Conservation (phyloP, 1,284 basidiomycete species). For the Xerocomus nothofagi region DNA sequence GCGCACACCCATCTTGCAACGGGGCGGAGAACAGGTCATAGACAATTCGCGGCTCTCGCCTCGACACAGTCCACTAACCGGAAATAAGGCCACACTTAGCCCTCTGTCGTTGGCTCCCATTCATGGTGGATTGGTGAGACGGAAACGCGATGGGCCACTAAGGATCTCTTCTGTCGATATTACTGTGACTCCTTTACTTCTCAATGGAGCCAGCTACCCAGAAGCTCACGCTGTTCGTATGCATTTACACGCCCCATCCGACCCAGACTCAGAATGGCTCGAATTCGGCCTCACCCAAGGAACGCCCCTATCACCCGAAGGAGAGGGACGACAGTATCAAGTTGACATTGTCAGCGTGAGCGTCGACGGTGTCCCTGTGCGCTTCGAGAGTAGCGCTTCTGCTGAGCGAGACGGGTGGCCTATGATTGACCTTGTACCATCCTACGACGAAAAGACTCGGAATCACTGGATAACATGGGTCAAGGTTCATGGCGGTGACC, state of each 20-base stretch:
- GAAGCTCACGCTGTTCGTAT: constrained; percentile 61
- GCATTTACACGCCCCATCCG: constrained; percentile 53
- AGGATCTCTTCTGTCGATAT: constrained; percentile 62
- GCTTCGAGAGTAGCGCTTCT: constrained; percentile 50
- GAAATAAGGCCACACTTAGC: constrained; percentile 16
- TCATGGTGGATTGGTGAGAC: constrained; percentile 23
- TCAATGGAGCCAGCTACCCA: constrained; percentile 33
- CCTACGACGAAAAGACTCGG: constrained; percentile 48
- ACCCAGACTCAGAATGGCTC: constrained; percentile 63
- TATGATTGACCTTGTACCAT: constrained; percentile 39
- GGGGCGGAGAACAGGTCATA: constrained; percentile 24
- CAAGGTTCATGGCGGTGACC: constrained; percentile 53
- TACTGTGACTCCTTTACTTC: constrained; percentile 52
- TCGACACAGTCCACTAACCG: constrained; percentile 35
- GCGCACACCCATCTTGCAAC: constrained; percentile 28
- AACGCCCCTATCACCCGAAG: constrained; percentile 11
- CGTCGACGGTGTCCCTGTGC: constrained; percentile 63
- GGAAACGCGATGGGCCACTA: constrained; percentile 53
- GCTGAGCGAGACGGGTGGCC: constrained; percentile 39
- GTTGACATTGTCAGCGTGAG: constrained; percentile 59
- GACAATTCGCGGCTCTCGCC: constrained; percentile 30
- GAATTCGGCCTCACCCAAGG: constrained; percentile 70
- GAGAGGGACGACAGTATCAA: constrained; percentile 35
- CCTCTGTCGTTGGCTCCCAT: constrained; percentile 28
- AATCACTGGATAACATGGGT: constrained; percentile 68